phyloP scores from a whole-genome alignment of 2,329 filamentous ascomycete species.

The Trichoderma afroharzianum region DNA sequence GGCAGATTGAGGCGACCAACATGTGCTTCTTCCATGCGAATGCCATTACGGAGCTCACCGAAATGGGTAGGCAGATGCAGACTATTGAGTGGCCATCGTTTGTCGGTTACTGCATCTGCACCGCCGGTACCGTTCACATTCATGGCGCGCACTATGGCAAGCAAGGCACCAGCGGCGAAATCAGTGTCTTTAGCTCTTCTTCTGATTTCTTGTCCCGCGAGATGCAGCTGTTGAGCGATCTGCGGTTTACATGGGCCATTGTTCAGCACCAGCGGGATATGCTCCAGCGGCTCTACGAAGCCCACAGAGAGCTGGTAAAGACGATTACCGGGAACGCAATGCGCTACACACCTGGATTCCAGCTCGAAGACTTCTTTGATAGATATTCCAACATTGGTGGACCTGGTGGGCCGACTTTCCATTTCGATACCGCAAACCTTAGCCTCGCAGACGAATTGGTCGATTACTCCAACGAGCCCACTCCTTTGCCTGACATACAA shows the following conservation, averaged over 20 bases:
- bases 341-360: conserved; percentile 74
- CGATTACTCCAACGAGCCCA: conserved; percentile 58
- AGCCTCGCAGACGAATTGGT: conserved; percentile 64
- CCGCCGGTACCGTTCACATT: conserved; percentile 82
- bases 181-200: conserved; percentile 59
- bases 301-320: conserved; percentile 78
- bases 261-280: conserved; percentile 78
- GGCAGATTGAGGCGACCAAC: conserved; percentile 89
- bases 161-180: conserved; percentile 45
- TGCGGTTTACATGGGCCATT: conserved; percentile 72
- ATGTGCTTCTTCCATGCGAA: conserved; percentile 84
- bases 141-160: conserved; percentile 78
- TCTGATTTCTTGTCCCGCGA: conserved; percentile 71
- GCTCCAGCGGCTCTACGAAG: conserved; percentile 70
- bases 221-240: conserved; percentile 74
- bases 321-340: conserved; percentile 61
- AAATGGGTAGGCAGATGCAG: conserved; percentile 69
- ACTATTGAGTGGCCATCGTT: conserved; percentile 83
- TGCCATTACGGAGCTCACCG: conserved; percentile 77
- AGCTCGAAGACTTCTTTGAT: conserved; percentile 84
- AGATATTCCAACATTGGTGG: conserved; percentile 62
- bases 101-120: conserved; percentile 81
- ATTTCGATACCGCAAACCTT: conserved; percentile 71
- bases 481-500: conserved; percentile 47
- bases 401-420: conserved; percentile 55